Percentiles rank a stretch among this genome's conserved stretches.
phyloP scores from a whole-genome alignment of 1,284 basidiomycete species.

The Ceratobasidium sp. region DNA sequence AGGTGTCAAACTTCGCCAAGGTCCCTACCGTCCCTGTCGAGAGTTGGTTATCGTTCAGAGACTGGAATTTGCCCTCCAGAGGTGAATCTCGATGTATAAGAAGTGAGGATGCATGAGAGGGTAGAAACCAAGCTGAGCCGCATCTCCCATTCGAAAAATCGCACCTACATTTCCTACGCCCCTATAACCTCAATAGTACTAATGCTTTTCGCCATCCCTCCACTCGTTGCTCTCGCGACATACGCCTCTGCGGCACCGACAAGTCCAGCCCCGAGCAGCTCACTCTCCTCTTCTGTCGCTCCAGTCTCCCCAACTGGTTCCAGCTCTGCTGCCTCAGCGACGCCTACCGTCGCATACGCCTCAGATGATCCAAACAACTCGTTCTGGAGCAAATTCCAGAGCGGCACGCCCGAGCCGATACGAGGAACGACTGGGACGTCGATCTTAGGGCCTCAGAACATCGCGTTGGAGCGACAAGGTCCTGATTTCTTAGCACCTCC shows the following conservation, averaged over 20 bases:
- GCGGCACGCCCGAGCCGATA: conserved; percentile 41
- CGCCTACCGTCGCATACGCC: conserved; percentile 34
- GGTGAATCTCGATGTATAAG: too few species aligned
- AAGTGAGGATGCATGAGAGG: too few species aligned
- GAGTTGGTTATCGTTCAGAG: too few species aligned
- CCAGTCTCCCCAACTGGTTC: too few species aligned
- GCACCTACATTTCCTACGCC: too few species aligned
- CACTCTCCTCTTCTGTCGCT: not conserved
- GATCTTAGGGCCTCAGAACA: conserved; percentile 48
- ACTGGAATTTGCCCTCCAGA: too few species aligned
- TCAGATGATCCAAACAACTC: conserved; percentile 38
- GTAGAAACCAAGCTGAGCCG: too few species aligned
- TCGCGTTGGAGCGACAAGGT: conserved; percentile 39
- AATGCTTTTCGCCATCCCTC: not conserved
- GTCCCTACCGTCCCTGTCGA: too few species aligned
- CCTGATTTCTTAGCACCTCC: conserved; percentile 47
- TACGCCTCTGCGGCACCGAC: not conserved
- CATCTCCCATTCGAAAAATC: too few species aligned
- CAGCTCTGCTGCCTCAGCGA: conserved; percentile 2
- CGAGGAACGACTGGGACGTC: conserved; percentile 47
- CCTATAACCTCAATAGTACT: too few species aligned
- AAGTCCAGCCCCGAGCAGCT: too few species aligned
- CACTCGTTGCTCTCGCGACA: not conserved
- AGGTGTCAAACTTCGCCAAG: too few species aligned
- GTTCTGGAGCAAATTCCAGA: conserved; percentile 19